Percentiles rank a stretch among this genome's conserved stretches.
Conservation (phyloP, 768 basidiomycete species). For the Leccinum variicolor region DNA sequence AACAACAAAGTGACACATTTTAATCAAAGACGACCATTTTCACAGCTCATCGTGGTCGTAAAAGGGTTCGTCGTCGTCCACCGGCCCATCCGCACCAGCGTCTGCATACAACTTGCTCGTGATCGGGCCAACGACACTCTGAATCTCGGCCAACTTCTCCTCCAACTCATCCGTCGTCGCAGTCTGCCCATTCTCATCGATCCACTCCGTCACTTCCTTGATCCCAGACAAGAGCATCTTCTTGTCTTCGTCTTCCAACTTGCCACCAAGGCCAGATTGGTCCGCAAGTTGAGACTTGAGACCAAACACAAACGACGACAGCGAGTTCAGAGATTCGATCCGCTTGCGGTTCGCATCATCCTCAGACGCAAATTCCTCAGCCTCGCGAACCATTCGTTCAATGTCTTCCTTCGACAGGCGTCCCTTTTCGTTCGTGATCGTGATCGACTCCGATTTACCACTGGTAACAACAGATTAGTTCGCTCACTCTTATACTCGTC, state of each 20-base stretch:
- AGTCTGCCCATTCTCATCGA: conserved; percentile 74
- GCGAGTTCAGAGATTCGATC: conserved; percentile 79
- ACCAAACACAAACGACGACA: conserved; percentile 81
- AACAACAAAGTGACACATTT: conserved; percentile 6
- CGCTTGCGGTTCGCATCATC: conserved; percentile 79
- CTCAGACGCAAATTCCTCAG: conserved; percentile 84
- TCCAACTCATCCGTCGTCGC: conserved; percentile 88
- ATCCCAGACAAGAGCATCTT: conserved; percentile 74
- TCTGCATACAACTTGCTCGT: conserved; percentile 74
- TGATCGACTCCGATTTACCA: conserved; percentile 85
- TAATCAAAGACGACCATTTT: conserved; percentile 4
- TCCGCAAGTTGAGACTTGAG: conserved; percentile 87
- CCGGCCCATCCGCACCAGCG: conserved; percentile 33
- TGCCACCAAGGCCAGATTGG: conserved; percentile 87
- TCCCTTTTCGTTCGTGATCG: conserved; percentile 95
- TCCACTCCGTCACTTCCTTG: conserved; percentile 91
- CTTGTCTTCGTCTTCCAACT: conserved; percentile 78
- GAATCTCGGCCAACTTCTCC: conserved; percentile 81
- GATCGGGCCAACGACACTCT: conserved; percentile 76
- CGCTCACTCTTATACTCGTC: background rate
- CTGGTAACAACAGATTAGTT: conserved; percentile 28
- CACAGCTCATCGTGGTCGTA: conserved; percentile 56
- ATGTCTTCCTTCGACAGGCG: conserved; percentile 88
- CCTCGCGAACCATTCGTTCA: conserved; percentile 93
- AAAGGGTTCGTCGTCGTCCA: conserved; percentile 43